Conservation (phyloP, 1,284 basidiomycete genomes). For the Ganoderma boninense region DNA sequence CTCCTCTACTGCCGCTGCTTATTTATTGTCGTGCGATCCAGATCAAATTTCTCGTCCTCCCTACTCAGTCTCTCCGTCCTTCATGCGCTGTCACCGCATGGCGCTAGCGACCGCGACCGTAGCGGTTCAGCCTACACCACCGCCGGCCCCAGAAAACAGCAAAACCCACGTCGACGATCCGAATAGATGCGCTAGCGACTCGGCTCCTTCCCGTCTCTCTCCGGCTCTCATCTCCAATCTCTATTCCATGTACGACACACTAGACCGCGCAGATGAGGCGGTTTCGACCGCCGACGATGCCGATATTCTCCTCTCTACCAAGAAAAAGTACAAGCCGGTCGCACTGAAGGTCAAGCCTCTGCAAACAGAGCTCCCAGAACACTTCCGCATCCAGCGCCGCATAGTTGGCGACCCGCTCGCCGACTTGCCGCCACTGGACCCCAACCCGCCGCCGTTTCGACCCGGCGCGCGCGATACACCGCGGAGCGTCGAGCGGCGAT, state of each 20-base stretch:
- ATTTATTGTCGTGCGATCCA: background rate
- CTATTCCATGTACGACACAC: too few relatives aligned
- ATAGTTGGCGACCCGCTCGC: constrained; percentile 46
- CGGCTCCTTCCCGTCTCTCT: too few relatives aligned
- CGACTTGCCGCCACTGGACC: constrained; percentile 38
- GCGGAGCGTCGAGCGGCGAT: constrained; percentile 39
- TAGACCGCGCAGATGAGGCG: too few relatives aligned
- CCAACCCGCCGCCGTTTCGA: constrained; percentile 37
- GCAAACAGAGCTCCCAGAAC: constrained; percentile 35
- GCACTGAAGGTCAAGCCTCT: constrained; percentile 42
- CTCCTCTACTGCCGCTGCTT: background rate
- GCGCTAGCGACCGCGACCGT: too few relatives aligned
- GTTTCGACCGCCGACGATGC: background rate
- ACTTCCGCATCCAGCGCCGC: constrained; percentile 43
- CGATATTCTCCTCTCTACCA: constrained; percentile 3
- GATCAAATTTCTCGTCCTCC: background rate
- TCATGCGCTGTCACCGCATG: background rate
- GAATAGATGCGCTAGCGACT: too few relatives aligned
- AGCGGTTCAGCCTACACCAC: too few relatives aligned
- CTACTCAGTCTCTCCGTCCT: background rate
- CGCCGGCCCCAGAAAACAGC: too few relatives aligned
- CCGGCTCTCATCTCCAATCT: too few relatives aligned
- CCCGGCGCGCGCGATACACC: constrained; percentile 44
- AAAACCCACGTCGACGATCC: background rate
- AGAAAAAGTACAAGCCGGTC: constrained; percentile 49